Evolutionary conservation across 2,329 filamentous ascomycete species (phyloP), one percentile per base, ranked within the genome.

Genomic region (Alternaria gansuensis): DNA sequence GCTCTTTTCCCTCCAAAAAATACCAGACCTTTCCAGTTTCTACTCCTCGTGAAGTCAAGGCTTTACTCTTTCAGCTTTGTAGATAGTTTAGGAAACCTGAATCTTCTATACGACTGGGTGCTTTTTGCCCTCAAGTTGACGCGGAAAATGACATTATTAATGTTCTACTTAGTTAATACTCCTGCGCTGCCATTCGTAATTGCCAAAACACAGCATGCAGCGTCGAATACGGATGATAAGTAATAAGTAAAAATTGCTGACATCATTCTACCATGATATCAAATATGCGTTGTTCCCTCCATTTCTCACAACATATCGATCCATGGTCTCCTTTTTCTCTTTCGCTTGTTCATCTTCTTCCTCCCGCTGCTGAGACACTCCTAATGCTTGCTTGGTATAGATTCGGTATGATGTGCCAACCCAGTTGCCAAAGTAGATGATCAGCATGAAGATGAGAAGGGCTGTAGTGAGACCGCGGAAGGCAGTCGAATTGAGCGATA

Each of bases 371-470:
- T 66, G 63, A n/a, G 63, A 61, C 21, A 68, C 58, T 5, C 59
- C 61, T 3, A 66, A 36, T 1, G 59, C 65, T 8, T 58, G 57
- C 21, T 64, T 64, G 5, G 58, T 64, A 13, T 46, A 54, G 3
- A 68, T 39, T 41, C 57, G 48, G 48, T 59, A 62, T 3, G 61
- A 23, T 0, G 61, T 66, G n/a, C 65, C 58, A 14, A 46, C 52
- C 61, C 64, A 60, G 31, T 68, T 68, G 48, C 60, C 54, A 23
- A 67, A 51, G 29, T 65, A 67, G 4, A 65, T 33, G 11, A 64
- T 43, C n/a, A 68, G 21, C 40, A 66, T 39, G 37, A 63, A 63
- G 28, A 60, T 53, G 24, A 63, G 49, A 7, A 64, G 41, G n/a
- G 60, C 65, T 44, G 61, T 54, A 2, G 51, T 41, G 6, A 65